Conservation (phyloP, 2,329 filamentous ascomycete genomes). For the Sordariomycetes sp. region DNA sequence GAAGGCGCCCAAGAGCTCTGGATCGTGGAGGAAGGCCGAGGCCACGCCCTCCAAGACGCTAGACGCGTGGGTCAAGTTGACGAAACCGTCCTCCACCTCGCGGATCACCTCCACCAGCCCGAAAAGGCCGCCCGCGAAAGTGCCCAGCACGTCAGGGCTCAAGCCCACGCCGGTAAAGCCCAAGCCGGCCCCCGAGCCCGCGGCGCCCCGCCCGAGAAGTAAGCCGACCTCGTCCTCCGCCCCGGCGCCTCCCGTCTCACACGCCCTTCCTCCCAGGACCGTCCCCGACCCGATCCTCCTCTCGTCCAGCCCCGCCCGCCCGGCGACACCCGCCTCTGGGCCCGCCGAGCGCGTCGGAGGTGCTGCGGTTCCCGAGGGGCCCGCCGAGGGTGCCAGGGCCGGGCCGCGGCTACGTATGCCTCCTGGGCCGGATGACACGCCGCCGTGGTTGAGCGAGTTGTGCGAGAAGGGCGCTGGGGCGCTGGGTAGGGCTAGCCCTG, state of each 20-base stretch:
- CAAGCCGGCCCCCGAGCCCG: background rate
- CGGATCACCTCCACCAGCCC: background rate
- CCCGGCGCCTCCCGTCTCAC: conserved; percentile 23
- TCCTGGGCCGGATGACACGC: conserved; percentile 4
- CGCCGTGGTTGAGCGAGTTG: conserved; percentile 1
- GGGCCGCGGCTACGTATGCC: conserved; percentile 3
- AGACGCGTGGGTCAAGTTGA: conserved; percentile 2
- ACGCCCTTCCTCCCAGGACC: conserved; percentile 22
- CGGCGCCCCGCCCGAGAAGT: conserved; percentile 2
- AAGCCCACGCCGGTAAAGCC: background rate
- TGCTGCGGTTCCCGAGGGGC: background rate
- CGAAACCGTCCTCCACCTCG: background rate
- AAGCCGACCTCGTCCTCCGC: background rate
- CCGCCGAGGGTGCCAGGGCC: background rate
- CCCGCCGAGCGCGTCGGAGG: background rate
- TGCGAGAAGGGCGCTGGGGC: background rate
- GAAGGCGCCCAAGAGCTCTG: background rate
- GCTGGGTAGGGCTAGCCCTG: no score
- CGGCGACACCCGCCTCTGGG: conserved; percentile 2
- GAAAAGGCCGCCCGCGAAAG: background rate
- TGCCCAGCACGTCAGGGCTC: background rate
- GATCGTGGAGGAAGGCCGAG: background rate
- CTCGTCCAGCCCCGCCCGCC: conserved; percentile 25
- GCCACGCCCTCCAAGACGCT: background rate
- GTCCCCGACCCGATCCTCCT: conserved; percentile 26